Evolutionary conservation across 257 asterid species (phyloP), one percentile per base, ranked within the genome.

Genomic region (Thymus quinquecostatus): DNA sequence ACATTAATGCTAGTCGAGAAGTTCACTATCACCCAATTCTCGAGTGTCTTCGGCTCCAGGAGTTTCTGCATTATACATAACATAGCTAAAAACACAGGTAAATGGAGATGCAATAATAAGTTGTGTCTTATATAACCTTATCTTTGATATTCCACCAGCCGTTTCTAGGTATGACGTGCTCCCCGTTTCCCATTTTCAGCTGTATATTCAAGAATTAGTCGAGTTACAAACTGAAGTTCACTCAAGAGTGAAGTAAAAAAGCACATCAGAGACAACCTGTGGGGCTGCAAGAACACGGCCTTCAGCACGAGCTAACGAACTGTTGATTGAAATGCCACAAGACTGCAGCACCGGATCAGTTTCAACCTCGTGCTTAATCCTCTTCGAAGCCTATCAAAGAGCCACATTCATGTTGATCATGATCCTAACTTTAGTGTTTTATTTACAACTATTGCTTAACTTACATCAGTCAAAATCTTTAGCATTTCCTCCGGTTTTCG

Each of bases 201-300:
- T 84, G 80, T 32, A 29, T 21, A 28, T 71, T 11, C 32, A 48
- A 47, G 47, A 69, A 61, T 32, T 29, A 69, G 45, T 61, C 36
- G 12, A 48, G 12, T 44, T 45, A 38, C 2, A 41, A 8, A 27
- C 62, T 49, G 34, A 41, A 40, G 8, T 14, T 12, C 4, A 4
- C 12, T 55, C 66, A 43, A 14, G 14, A 45, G 63, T 36, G 8
- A 27, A 55, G 60, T 14, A 44, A 50, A 30, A 10, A 45, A 12
- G 6, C n/a, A 34, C 44, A 27, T 13, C 54, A 54, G 12, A 64
- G 14, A 62, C 59, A 78, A 86, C 88, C 82, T 45, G 74, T 40
- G 88, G 91, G 34, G 91, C 73, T 56, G 85, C 70, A 66, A 86
- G 82, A 72, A 86, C 59, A 2, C 87, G 85, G 2, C 89, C 91